Evolutionary conservation across 352 stramenopile genomes (phyloP), one percentile per base, ranked within the genome.

Genomic region (Pythium pectinolyticum): DNA sequence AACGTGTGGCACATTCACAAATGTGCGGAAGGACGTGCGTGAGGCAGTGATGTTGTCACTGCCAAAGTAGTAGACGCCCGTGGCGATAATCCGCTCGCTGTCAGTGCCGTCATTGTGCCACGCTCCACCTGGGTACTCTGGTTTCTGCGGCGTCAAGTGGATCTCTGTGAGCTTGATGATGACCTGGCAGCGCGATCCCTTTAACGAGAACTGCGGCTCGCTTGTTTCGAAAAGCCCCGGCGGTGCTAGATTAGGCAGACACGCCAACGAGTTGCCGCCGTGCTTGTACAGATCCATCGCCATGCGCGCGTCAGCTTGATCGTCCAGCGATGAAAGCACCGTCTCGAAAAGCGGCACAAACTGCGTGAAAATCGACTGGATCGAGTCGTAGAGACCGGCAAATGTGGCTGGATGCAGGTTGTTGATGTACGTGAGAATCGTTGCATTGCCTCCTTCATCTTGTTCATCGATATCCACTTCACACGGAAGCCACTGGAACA

Each of bases 331-430:
- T 7, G 57, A 70, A 11, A 80, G 14, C 7, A 63, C 56, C 1
- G n/a, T 31, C 14, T 77, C 69, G 65, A 80, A 75, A 0, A 75
- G 37, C 43, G 72, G 72, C 0, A 75, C 50, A 22, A 75, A 59
- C 22, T 30, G 11, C 6, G 22, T 43, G 22, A 80, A 70, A 22
- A 77, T 53, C 14, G 15, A 6, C n/a, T 41, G 24, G 22, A 80
- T 58, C 20, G 47, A 56, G 10, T 57, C 10, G 57, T 78, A 76
- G 40, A 76, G 22, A 2, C 24, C 30, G 2, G 30, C 41, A 27
- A 59, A 43, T 17, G 9, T 57, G 1, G 32, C 43, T 34, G 72
- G 72, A 41, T 77, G 66, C 22, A 80, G 53, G 48, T 77, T 77
- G 59, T 77, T 77, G 45, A 80, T 74, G 48, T 77, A 77, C 15